Base-by-base conservation (phyloP, 2,329 filamentous ascomycete species). In the Elsinoe arachidis region DNA sequence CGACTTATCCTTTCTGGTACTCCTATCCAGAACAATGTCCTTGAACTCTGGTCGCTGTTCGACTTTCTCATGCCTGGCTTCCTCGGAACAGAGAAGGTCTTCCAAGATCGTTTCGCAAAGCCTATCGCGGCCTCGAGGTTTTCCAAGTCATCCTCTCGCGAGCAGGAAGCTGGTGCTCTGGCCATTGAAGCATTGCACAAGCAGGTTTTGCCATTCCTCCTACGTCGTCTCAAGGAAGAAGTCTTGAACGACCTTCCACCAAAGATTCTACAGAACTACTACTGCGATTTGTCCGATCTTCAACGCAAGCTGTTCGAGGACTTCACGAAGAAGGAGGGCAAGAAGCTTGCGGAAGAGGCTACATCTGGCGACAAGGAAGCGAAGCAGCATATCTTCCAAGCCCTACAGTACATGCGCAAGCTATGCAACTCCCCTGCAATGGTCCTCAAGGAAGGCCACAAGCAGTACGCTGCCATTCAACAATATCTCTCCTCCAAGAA, bases 31-130 rank as follows among this genome's bases (percentile, higher is more conserved):
- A 97, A 97, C 72, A 97, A 97, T 63, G 92, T 99, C 1, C 75
- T 99, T 51, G 92, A 99, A 69, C 78, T 99, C 3, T 99, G 92
- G 92, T 97, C 92, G 0, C 79, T 99, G 3, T 99, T 99, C 68
- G 93, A 99, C 73, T 99, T 99, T 75, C 78, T 99, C 60, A 99
- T 99, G 93, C 93, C 95, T 2, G 95, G 93, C 1, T 99, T 99
- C 76, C 78, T 99, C 6, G 93, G 93, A 33, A 90, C 86, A 0
- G 93, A 99, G 69, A 96, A 95, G 74, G 90, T 96, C n/a, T 96
- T 96, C 74, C 78, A 95, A 63, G 92, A 96, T 70, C 85, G 91
- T 2, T 96, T 96, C 64, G 90, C 91, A 7, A 96, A 96, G 72
- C 91, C 91, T 1, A 96, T 96, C 64, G 89, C 92, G 1, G 91